Evolutionary conservation across 2,329 filamentous ascomycete genomes (phyloP).

Genomic region (Calonectria naviculata): DNA sequence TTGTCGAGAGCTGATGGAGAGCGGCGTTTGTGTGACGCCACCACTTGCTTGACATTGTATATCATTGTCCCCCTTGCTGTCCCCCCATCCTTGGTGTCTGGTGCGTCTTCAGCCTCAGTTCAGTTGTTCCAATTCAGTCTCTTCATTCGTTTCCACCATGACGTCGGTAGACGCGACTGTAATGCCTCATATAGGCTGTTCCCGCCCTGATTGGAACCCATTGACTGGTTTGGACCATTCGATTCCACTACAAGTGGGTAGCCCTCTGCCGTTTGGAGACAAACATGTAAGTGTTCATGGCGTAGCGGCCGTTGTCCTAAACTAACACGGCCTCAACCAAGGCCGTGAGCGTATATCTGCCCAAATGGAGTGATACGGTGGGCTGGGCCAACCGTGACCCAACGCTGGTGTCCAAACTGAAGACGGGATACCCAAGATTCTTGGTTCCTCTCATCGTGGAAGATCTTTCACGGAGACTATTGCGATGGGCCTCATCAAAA

Average conservation of each 20-base stretch:
- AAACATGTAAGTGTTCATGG: constrained; percentile 34
- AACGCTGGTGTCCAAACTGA: constrained; percentile 30
- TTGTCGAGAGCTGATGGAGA: too few species aligned
- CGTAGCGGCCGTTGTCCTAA: too few species aligned
- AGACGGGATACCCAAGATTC: constrained; percentile 44
- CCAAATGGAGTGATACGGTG: constrained; percentile 40
- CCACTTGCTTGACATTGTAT: not conserved
- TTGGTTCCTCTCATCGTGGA: constrained; percentile 37
- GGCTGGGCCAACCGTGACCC: constrained; percentile 38
- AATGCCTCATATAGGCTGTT: not conserved
- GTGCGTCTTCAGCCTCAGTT: not conserved
- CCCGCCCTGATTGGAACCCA: not conserved
- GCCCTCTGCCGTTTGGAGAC: constrained; percentile 39
- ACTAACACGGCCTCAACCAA: constrained; percentile 4
- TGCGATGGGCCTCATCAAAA: constrained; percentile 26
- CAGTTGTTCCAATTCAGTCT: not conserved
- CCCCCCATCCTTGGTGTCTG: not conserved
- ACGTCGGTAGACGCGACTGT: not conserved
- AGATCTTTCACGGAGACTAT: constrained; percentile 29
- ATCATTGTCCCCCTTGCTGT: not conserved
- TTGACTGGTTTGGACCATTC: not conserved
- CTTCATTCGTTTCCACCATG: not conserved
- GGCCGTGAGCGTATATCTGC: constrained; percentile 46
- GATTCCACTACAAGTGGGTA: constrained; percentile 22
- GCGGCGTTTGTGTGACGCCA: not conserved